These are phyloP conservation scores for Podospora anserina DNA, from an alignment of 495 filamentous ascomycete species.

Conservation along the genomic window DNA sequence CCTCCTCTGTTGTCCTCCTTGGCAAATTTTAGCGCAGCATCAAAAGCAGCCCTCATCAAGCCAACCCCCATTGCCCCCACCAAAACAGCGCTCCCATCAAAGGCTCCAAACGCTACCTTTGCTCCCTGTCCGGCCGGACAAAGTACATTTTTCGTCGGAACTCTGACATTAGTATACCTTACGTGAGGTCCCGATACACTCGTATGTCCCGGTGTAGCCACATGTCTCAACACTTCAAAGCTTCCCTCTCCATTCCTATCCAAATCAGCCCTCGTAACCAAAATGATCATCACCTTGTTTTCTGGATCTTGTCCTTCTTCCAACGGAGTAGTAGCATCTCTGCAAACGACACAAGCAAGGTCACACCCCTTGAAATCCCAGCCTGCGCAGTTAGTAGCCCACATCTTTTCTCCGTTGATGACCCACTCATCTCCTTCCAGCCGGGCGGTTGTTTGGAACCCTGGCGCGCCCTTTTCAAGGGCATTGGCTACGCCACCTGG, in stretches of 20 bases:
- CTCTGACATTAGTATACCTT: conserved; percentile 46
- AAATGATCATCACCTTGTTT: conserved; percentile 45
- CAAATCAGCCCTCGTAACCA: conserved; percentile 47
- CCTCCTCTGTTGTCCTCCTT: conserved; percentile 44
- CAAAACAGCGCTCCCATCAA: conserved; percentile 45
- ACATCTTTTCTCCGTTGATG: conserved; percentile 57
- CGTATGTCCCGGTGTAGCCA: conserved; percentile 44
- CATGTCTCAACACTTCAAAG: conserved; percentile 44
- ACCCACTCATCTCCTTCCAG: conserved; percentile 53
- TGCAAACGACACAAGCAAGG: conserved; percentile 53
- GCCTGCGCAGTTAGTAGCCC: conserved; percentile 54
- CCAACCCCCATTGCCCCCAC: conserved; percentile 55
- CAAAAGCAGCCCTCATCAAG: conserved; percentile 53
- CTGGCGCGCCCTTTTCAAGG: conserved; percentile 47
- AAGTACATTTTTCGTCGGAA: conserved; percentile 47
- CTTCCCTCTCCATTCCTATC: conserved; percentile 36
- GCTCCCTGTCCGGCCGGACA: conserved; percentile 42
- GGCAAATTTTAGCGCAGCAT: conserved; percentile 49
- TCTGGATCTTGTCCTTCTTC: conserved; percentile 29
- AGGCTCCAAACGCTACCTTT: conserved; percentile 36
- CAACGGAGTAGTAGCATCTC: conserved; percentile 33
- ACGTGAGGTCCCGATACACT: conserved; percentile 47
- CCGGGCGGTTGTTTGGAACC: conserved; percentile 48
- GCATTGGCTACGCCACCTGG: conserved; percentile 52
- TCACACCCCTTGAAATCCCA: conserved; percentile 54